Percentiles rank a stretch among this genome's conserved stretches.
Conservation (phyloP, 768 basidiomycete species). For the Hortiboletus campestris region DNA sequence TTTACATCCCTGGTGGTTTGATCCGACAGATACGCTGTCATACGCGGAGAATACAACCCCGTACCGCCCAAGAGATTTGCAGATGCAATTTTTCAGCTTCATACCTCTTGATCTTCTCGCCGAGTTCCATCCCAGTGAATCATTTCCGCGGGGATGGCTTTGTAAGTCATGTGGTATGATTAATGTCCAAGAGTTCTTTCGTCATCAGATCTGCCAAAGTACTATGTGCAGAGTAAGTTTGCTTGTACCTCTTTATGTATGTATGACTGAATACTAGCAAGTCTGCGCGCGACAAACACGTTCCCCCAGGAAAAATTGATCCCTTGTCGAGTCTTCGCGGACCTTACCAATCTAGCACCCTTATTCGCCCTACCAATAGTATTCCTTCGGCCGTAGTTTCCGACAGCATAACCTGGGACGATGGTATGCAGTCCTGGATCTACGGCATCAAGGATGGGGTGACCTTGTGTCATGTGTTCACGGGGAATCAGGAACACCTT, state of each 20-base stretch:
- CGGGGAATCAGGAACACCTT: conserved; percentile 41
- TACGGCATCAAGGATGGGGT: conserved; percentile 23
- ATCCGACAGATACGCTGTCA: conserved; percentile 4
- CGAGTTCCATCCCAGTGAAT: conserved; percentile 29
- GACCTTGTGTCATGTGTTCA: conserved; percentile 45
- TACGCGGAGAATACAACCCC: conserved; percentile 14
- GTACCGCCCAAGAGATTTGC: conserved; percentile 22
- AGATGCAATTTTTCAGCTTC: conserved; percentile 27
- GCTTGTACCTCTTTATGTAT: not conserved
- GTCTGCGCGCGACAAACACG: conserved; percentile 1
- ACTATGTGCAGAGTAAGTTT: conserved; percentile 38
- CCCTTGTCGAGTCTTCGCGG: conserved; percentile 24
- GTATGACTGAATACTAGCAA: conserved; percentile 15
- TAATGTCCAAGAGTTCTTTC: conserved; percentile 44
- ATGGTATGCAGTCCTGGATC: conserved; percentile 30
- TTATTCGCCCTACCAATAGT: conserved; percentile 17
- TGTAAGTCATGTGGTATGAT: conserved; percentile 48
- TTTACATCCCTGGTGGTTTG: conserved; percentile 24
- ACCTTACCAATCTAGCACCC: conserved; percentile 6
- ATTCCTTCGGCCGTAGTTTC: conserved; percentile 18
- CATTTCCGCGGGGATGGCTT: conserved; percentile 48
- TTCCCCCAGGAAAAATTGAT: conserved; percentile 18
- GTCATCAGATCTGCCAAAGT: conserved; percentile 47
- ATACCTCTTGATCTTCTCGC: conserved; percentile 33
- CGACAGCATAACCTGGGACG: conserved; percentile 24